Conservation (phyloP, 257 asterid genomes). For the Misopates orontium region DNA sequence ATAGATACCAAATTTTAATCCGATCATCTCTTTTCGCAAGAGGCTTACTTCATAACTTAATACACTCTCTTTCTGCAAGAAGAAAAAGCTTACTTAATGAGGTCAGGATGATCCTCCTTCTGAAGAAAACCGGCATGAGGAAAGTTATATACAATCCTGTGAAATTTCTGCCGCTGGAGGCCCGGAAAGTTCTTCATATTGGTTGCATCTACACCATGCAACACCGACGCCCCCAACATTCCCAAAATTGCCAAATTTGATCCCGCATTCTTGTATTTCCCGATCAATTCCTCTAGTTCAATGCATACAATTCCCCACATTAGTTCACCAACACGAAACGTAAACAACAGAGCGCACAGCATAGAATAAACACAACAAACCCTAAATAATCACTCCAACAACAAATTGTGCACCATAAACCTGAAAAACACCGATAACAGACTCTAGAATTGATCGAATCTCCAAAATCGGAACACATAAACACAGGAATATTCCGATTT, state of each 20-base stretch:
- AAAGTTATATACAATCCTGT: slow-evolving; percentile 62
- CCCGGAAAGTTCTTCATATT: slow-evolving; percentile 31
- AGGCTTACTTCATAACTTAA: not conserved
- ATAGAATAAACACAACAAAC: not conserved
- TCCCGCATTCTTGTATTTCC: slow-evolving; percentile 50
- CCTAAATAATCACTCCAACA: too few species aligned
- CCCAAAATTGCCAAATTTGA: slow-evolving; percentile 35
- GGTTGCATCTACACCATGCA: slow-evolving; percentile 61
- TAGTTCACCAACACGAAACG: not conserved
- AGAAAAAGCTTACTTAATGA: slow-evolving; percentile 36
- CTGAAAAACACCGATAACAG: not conserved
- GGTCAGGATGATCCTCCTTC: slow-evolving; percentile 33
- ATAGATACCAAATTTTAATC: too few species aligned
- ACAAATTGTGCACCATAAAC: not conserved
- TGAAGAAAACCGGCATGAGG: slow-evolving; percentile 75
- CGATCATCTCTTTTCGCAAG: too few species aligned
- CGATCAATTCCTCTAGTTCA: slow-evolving; percentile 42
- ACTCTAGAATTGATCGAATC: not conserved
- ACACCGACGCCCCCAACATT: slow-evolving; percentile 43
- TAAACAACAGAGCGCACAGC: not conserved
- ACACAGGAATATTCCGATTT: too few species aligned
- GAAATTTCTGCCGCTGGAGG: slow-evolving; percentile 41
- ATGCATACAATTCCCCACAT: not conserved
- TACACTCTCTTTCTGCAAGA: not conserved
- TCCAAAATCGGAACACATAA: not conserved